Evolutionary conservation across 208 protist species (phyloP), one percentile per base, ranked within the genome.

Genomic region (Leishmania turanica): DNA sequence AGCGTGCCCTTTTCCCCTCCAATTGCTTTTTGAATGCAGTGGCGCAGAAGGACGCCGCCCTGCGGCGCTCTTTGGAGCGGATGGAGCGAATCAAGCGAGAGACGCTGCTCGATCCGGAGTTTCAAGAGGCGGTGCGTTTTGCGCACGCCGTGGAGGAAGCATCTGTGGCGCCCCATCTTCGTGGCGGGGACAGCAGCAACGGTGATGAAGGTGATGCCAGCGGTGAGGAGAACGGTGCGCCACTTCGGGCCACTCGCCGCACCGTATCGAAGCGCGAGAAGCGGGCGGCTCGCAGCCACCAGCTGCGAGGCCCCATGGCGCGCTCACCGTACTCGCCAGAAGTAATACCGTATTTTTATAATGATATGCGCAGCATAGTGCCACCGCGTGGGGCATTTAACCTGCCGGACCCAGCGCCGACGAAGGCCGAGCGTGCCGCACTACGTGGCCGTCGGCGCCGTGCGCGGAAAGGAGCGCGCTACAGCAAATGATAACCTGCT

Each of bases 311-410:
- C n/a, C 84, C 78, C 13, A 84, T 81, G 80, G 79, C 79, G 2
- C 71, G 56, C 9, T 82, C 72, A 65, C 71, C 85, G 3, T 84
- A 87, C 69, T 87, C 90, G 42, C 80, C 91, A 8, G 88, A 92
- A 49, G 92, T 94, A 72, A 85, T 95, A 42, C 94, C 94, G 24
- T 96, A 87, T 84, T 97, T 96, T 80, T 96, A 91, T 81, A 87
- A 87, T 65, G 84, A 85, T 47, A 60, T 81, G 53, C 54, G 74
- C 24, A 97, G 90, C 77, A 88, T 92, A 60, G 91, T 96, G 2
- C 92, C 94, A 53, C 92, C 92, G 34, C 85, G 75, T 27, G 94
- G 91, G 6, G 75, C 80, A 56, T 97, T 92, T 78, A 95, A 93
- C 69, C 81, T 97, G 45, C 91, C 94, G 49, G 70, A 82, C 24